A percentile compares a stretch with the other conserved stretches of the same genome.
These are phyloP conservation scores for Euphorbia celastroides DNA, from an alignment of 441 rosid genomes.

Conservation along the genomic window DNA sequence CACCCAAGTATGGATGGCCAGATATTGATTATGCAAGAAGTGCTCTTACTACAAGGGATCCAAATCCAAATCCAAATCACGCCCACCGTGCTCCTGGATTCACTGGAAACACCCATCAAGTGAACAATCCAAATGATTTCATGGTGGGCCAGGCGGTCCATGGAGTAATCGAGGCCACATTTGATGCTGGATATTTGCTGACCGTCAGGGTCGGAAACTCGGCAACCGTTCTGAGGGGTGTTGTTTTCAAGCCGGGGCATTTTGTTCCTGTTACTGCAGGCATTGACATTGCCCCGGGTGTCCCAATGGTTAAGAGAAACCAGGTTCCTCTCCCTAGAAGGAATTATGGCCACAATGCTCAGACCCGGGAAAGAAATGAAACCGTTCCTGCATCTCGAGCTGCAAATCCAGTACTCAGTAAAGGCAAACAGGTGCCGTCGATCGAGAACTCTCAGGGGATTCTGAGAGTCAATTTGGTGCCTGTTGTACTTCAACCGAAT, in stretches of 20 bases:
- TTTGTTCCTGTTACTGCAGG: constrained; percentile 52
- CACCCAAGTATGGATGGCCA: constrained; percentile 52
- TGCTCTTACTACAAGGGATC: constrained; percentile 21
- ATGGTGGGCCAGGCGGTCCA: constrained; percentile 57
- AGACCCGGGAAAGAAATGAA: constrained; percentile 33
- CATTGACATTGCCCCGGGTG: constrained; percentile 68
- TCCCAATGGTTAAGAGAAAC: constrained; percentile 58
- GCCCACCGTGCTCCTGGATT: constrained; percentile 33
- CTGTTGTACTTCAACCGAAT: constrained; percentile 46
- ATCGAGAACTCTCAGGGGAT: constrained; percentile 29
- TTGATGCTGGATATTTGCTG: constrained; percentile 82
- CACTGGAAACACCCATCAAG: constrained; percentile 28
- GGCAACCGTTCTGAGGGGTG: constrained; percentile 59
- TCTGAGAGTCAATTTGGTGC: constrained; percentile 35
- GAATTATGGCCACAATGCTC: constrained; percentile 19
- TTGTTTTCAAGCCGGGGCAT: constrained; percentile 69
- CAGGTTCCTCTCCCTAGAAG: constrained; percentile 39
- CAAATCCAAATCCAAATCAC: constrained; percentile 26
- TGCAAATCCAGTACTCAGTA: constrained; percentile 24
- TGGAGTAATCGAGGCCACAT: constrained; percentile 73
- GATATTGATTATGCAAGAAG: constrained; percentile 17
- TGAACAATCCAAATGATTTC: constrained; percentile 24
- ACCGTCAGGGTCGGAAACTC: constrained; percentile 61
- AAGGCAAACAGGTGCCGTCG: constrained; percentile 33
- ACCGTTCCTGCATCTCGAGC: constrained; percentile 23